Percentiles rank a stretch among this genome's conserved stretches.
Evolutionary conservation across 192 early-diverging fungal genomes (phyloP).

Genomic region (Dimargaris verticillata): DNA sequence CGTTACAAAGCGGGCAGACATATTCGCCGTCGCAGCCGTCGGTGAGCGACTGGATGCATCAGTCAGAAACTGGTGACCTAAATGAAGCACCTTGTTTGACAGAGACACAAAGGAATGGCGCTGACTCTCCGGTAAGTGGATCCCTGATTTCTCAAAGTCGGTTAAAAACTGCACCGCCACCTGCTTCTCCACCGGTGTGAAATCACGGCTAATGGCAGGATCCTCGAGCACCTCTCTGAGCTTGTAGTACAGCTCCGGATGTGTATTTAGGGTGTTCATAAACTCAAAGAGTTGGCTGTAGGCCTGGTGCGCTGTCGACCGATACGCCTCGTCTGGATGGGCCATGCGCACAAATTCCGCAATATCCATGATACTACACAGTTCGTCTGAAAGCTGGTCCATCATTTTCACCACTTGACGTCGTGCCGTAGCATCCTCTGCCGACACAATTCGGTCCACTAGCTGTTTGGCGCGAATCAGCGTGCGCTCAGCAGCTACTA

Average conservation of each 20-base stretch:
- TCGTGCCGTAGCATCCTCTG: slow-evolving; percentile 30
- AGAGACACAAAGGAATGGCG: slow-evolving; percentile 63
- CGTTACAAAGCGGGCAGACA: neutral
- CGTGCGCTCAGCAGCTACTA: neutral
- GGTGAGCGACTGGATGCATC: no score
- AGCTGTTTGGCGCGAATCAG: slow-evolving; percentile 16
- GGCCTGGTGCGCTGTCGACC: slow-evolving; percentile 57
- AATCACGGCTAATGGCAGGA: slow-evolving; percentile 27
- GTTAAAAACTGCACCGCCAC: slow-evolving; percentile 66
- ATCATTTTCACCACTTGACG: slow-evolving; percentile 67
- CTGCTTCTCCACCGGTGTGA: slow-evolving; percentile 49
- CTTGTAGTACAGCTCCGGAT: slow-evolving; percentile 65
- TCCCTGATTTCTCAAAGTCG: slow-evolving; percentile 93
- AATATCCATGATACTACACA: slow-evolving; percentile 84
- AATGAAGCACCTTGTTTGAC: slow-evolving; percentile 62
- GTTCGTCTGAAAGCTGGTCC: slow-evolving; percentile 70
- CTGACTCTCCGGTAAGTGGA: slow-evolving; percentile 54
- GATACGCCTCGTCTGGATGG: slow-evolving; percentile 58
- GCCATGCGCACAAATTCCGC: slow-evolving; percentile 84
- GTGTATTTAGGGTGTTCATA: slow-evolving; percentile 88
- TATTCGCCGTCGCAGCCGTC: no score
- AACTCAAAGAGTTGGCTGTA: slow-evolving; percentile 59
- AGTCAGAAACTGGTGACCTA: slow-evolving; percentile 46
- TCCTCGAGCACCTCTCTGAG: slow-evolving; percentile 49
- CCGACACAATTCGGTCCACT: slow-evolving; percentile 16